These are phyloP conservation scores for Diaporthe vaccinii DNA, from an alignment of 2,329 filamentous ascomycete genomes.

Conservation along the genomic window DNA sequence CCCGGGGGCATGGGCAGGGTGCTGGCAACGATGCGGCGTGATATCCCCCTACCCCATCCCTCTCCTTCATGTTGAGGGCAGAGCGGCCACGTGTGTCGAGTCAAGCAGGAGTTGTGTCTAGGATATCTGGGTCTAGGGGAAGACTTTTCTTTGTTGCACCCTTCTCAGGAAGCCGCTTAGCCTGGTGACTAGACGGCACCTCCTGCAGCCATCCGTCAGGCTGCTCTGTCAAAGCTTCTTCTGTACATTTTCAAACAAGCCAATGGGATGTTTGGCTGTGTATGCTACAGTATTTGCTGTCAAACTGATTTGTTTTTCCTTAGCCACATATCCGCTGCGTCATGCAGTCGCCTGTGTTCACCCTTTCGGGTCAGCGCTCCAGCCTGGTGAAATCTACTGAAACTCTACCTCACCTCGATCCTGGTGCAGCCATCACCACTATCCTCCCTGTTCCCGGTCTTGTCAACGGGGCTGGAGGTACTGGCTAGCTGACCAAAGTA, in stretches of 20 bases:
- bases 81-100: conserved; percentile 68
- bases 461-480: conserved; percentile 4
- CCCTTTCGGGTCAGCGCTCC: conserved; percentile 53
- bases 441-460: conserved; percentile 22
- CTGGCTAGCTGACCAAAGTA: conserved; percentile 33
- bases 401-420: conserved; percentile 55
- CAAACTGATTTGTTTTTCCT: conserved; percentile 55
- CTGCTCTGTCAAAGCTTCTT: conserved; percentile 56
- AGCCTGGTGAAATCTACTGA: conserved; percentile 55
- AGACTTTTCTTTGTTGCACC: conserved; percentile 62
- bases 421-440: conserved; percentile 39
- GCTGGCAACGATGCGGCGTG: conserved; percentile 28
- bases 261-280: conserved; percentile 56
- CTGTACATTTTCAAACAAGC: conserved; percentile 55
- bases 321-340: conserved; percentile 54
- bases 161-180: conserved; percentile 53
- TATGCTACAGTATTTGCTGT: conserved; percentile 56
- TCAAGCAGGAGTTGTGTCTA: conserved; percentile 58
- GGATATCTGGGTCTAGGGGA: conserved; percentile 51
- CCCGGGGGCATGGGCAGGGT: conserved; percentile 16
- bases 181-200: conserved; percentile 56
- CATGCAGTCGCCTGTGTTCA: conserved; percentile 57
- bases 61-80: conserved; percentile 44
- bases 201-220: conserved; percentile 62
- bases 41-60: conserved; percentile 19